Conservation (phyloP, 2,329 filamentous ascomycete genomes). For the Colletotrichum tropicicola region DNA sequence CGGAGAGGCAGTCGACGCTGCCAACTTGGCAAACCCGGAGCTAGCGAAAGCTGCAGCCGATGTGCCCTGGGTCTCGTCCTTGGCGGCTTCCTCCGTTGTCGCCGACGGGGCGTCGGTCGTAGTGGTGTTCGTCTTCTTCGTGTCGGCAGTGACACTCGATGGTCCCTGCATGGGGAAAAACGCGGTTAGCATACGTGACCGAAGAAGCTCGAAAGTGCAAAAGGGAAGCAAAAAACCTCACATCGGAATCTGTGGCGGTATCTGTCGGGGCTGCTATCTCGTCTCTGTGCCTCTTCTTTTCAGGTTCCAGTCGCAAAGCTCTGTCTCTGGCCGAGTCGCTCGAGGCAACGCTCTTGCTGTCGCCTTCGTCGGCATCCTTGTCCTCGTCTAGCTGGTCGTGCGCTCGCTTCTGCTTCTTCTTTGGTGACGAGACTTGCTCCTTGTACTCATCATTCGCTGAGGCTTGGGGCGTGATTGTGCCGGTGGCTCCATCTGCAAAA, state of each 20-base stretch:
- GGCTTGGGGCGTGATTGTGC: constrained; percentile 36
- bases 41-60: constrained; percentile 72
- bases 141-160: no score
- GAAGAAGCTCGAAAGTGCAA: background rate
- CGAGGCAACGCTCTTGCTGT: constrained; percentile 50
- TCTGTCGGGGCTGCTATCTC: constrained; percentile 45
- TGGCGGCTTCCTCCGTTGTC: constrained; percentile 3
- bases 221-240: background rate
- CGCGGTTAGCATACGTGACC: background rate
- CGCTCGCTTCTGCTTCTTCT: constrained; percentile 72
- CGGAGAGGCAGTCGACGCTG: constrained; percentile 67
- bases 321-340: constrained; percentile 58
- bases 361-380: constrained; percentile 52
- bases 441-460: constrained; percentile 49
- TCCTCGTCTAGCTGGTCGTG: constrained; percentile 66
- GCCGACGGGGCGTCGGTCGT: constrained; percentile 38
- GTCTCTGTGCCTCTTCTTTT: constrained; percentile 72
- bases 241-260: background rate
- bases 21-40: constrained; percentile 75
- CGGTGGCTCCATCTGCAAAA: constrained; percentile 36
- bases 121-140: background rate
- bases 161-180: background rate
- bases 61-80: constrained; percentile 43
- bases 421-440: constrained; percentile 66
- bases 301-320: constrained; percentile 59